These are phyloP conservation scores for Termitomyces sp. DNA, from an alignment of 768 basidiomycete species.

Conservation along the genomic window DNA sequence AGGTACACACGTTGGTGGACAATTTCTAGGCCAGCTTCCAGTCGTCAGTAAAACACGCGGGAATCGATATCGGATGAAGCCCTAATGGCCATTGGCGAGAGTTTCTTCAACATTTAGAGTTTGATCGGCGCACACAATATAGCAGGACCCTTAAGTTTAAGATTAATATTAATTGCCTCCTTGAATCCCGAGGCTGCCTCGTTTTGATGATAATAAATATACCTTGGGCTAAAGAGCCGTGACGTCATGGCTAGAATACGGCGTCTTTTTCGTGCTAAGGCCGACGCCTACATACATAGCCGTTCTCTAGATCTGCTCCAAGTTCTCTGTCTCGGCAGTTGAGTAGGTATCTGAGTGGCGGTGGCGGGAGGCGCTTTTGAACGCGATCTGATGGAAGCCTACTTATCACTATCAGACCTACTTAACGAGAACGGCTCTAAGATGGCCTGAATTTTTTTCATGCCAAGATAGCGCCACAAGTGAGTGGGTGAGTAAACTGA, in stretches of 20 bases:
- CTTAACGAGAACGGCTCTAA: neutral
- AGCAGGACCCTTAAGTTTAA: neutral
- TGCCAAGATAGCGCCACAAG: neutral
- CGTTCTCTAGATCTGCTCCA: neutral
- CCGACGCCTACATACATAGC: neutral
- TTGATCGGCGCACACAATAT: neutral
- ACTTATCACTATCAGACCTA: neutral
- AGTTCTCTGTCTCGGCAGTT: neutral
- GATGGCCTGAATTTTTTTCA: neutral
- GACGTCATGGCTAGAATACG: neutral
- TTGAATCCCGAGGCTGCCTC: neutral
- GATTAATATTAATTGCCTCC: slow-evolving; percentile 1
- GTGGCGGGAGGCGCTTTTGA: neutral
- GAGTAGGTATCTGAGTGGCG: neutral
- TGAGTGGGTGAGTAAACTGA: neutral
- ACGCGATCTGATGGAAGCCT: neutral
- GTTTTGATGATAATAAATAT: neutral
- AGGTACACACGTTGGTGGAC: neutral
- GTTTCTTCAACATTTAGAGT: neutral
- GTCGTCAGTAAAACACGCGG: neutral
- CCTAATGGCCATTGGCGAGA: neutral
- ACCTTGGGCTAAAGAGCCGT: neutral
- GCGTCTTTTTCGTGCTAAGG: neutral
- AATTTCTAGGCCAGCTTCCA: neutral
- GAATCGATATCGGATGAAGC: neutral